Percentiles rank a stretch among this genome's conserved stretches.
Evolutionary conservation across 2,329 filamentous ascomycete genomes (phyloP).

Genomic region (Lachnellula occidentalis): DNA sequence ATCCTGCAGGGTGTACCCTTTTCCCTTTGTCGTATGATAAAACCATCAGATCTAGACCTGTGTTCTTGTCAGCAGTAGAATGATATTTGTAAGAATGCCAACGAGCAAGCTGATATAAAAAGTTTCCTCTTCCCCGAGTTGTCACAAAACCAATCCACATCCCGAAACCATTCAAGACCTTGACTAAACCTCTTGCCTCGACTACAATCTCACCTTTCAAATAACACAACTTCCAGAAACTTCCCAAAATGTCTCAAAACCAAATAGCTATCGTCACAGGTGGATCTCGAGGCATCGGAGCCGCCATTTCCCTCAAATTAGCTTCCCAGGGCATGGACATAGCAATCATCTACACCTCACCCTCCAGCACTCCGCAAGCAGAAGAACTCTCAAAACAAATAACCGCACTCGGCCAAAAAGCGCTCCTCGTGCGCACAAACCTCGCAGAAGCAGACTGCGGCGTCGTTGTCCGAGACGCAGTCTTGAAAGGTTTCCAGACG

Average conservation of each 20-base stretch:
- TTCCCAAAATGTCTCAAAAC: neutral
- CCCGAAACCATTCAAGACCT: too few species aligned
- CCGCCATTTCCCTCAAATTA: neutral
- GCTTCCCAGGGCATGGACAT: neutral
- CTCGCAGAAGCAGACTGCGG: neutral
- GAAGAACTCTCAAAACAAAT: neutral
- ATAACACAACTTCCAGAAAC: too few species aligned
- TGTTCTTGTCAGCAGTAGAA: too few species aligned
- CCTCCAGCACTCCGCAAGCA: neutral
- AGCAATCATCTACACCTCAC: neutral
- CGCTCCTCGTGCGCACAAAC: neutral
- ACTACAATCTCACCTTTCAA: too few species aligned
- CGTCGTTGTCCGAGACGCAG: neutral
- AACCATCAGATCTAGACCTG: too few species aligned
- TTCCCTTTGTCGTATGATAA: too few species aligned
- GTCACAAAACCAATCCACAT: too few species aligned
- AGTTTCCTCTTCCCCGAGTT: too few species aligned
- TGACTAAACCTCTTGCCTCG: too few species aligned
- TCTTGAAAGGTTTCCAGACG: neutral
- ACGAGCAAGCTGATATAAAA: too few species aligned
- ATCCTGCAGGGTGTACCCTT: neutral
- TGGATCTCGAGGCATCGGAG: neutral
- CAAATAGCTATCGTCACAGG: neutral
- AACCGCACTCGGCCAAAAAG: neutral
- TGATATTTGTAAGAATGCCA: too few species aligned